Base-by-base conservation (phyloP, 2,329 filamentous ascomycete genomes). In the Penicillium sp. region DNA sequence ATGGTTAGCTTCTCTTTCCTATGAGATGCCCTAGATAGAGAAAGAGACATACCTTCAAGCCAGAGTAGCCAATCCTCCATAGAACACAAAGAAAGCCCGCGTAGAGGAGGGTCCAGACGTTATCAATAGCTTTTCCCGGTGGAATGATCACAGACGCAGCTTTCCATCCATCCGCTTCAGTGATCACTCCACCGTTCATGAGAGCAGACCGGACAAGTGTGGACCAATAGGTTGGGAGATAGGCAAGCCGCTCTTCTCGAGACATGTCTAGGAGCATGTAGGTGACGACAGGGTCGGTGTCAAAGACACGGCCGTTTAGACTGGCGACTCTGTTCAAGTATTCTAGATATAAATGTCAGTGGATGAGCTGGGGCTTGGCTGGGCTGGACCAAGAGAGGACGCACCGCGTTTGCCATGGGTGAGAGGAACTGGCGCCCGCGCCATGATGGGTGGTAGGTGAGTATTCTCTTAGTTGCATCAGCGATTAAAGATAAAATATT, bases 191-290 rank as follows among this genome's bases (percentile, higher is more conserved):
- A 16, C 57, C 40, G 18, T 66, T 66, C 23, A 65, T 52, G 14
- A 65, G 26, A 9, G 62, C 63, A 13, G 63, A 63, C 26, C 54
- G 59, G 37, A 61, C 50, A 2, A 64, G 51, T 3, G 50, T 56
- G 14, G 36, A 42, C 61, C 62, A 66, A 36, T 64, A 66, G 4
- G 48, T 60, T 16, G 59, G 62, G 16, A 66, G 34, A 43, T 62
- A 65, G 2, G 54, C 54, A 18, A 60, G 48, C 14, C 62, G 48
- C 33, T 66, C 50, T 44, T 64, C 42, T 9, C 7, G 37, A 16
- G 62, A 51, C 56, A 65, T 57, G 11, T 58, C 48, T 1, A 65
- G 47, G 2, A 66, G 50, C 62, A 65, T 65, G 42, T 66, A 66
- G 0, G 54, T 33, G 14, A 66, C 52, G 34, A 65, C 60, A 0